A percentile compares a stretch with the other conserved stretches of the same genome.
Evolutionary conservation across 495 filamentous ascomycete species (phyloP).

Genomic region (Emericellopsis terricola): DNA sequence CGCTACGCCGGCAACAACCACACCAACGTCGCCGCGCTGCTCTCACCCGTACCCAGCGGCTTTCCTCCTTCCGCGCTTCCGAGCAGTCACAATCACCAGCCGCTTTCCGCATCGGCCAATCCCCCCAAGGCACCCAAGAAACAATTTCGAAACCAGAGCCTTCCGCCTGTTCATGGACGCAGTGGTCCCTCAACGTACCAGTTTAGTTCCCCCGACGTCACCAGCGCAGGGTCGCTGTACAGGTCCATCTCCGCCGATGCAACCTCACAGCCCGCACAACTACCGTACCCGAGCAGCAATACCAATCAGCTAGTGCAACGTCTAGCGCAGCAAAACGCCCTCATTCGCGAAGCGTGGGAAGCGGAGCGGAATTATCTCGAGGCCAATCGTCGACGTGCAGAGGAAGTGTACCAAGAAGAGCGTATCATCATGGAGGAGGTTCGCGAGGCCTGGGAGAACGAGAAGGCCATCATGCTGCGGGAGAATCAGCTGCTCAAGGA

Average conservation of each 20-base stretch:
- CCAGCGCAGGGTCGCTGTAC: neutral
- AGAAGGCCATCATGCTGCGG: constrained; percentile 13
- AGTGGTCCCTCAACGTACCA: too few relatives aligned
- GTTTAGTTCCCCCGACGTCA: too few relatives aligned
- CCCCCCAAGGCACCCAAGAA: too few relatives aligned
- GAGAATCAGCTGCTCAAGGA: constrained; percentile 7
- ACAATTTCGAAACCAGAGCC: too few relatives aligned
- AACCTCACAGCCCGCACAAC: neutral
- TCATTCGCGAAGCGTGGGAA: constrained; percentile 24
- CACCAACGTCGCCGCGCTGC: too few relatives aligned
- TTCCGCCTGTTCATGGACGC: too few relatives aligned
- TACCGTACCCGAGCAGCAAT: too few relatives aligned
- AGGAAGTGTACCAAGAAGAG: constrained; percentile 27
- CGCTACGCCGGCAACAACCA: too few relatives aligned
- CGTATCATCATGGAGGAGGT: constrained; percentile 25
- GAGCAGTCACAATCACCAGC: too few relatives aligned
- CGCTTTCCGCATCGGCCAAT: too few relatives aligned
- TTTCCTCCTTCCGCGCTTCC: too few relatives aligned
- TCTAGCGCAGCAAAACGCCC: constrained; percentile 19
- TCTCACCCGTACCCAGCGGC: too few relatives aligned
- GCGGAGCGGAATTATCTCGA: constrained; percentile 25
- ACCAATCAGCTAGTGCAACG: constrained; percentile 15
- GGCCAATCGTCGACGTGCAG: constrained; percentile 22
- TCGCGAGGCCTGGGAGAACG: constrained; percentile 18
- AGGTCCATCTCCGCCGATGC: neutral